Evolutionary conservation across 1,139 yeast genomes (phyloP), one percentile per base, ranked within the genome.

Genomic region (Kodamaea arcana): DNA sequence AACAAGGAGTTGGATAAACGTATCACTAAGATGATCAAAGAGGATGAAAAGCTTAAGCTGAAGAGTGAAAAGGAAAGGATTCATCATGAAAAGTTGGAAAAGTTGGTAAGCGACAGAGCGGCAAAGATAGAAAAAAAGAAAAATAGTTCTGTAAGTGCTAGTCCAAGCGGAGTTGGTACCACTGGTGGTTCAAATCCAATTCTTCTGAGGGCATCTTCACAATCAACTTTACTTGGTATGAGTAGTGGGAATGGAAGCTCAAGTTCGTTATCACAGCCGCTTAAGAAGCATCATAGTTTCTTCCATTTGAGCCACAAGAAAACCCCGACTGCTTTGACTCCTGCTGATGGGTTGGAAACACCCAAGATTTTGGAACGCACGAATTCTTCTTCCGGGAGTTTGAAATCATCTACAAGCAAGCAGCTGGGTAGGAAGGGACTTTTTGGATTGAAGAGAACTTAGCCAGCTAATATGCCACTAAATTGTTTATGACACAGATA

Each of bases 1-100:
- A 60, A 57, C 39, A 50, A 52, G 31, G 65, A 60, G 28, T 38
- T 60, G n/a, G 69, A 63, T 39, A 57, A 52, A 38, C 45, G 59
- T 21, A 54, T 61, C 30, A 52, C 60, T 23, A 56, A 53, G 34
- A 42, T 56, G 42, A 58, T 60, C 32, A 62, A 52, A 37, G 52
- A 51, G 30, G 67, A 59, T 24, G 67, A 58, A 35, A 57, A 54
- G 35, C 17, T 48, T 27, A 59, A 57, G 36, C 37, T 40, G 18
- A 51, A 52, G 34, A 47, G 45, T 11, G 56, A 50, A 23, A 49
- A 45, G 33, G 58, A 51, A 25, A 38, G 45, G 14, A 36, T 34
- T 15, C 39, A 40, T 9, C 24, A 23, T 3, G 61, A 57, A 31
- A 53, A 47, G 35, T 21, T 40, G 31, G 45, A 46, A 29, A 43